These are phyloP conservation scores for Ramichloridium luteum DNA, from an alignment of 2,329 filamentous ascomycete genomes.

Conservation along the genomic window DNA sequence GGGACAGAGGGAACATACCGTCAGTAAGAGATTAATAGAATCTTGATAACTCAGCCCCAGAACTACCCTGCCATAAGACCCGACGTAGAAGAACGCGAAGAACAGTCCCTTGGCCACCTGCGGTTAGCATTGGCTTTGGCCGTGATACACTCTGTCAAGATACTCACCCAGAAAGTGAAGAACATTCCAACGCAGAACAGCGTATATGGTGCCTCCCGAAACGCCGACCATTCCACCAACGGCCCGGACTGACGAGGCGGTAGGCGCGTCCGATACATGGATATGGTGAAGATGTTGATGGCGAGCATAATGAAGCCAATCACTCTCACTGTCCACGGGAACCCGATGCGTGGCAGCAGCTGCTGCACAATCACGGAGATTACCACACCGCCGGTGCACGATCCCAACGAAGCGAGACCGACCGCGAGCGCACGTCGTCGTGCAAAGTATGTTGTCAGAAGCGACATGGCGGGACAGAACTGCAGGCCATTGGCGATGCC, in stretches of 20 bases:
- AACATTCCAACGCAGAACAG: slow-evolving; percentile 37
- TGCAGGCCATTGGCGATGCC: slow-evolving; percentile 48
- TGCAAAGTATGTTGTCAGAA: slow-evolving; percentile 55
- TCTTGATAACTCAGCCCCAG: slow-evolving; percentile 36
- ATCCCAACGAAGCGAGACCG: slow-evolving; percentile 48
- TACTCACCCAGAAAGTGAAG: slow-evolving; percentile 27
- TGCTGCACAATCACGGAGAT: slow-evolving; percentile 40
- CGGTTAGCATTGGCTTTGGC: no score
- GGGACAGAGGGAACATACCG: slow-evolving; percentile 32
- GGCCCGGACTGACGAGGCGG: slow-evolving; percentile 33
- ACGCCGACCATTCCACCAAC: slow-evolving; percentile 30
- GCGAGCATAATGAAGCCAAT: slow-evolving; percentile 36
- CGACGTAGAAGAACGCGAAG: slow-evolving; percentile 36
- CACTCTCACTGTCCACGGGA: slow-evolving; percentile 43
- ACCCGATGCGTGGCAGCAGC: slow-evolving; percentile 39
- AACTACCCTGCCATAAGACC: slow-evolving; percentile 26
- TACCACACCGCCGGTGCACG: slow-evolving; percentile 43
- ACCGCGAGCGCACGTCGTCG: slow-evolving; percentile 45
- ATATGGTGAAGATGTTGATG: slow-evolving; percentile 19
- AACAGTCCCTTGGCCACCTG: slow-evolving; percentile 27
- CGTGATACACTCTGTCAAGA: slow-evolving; percentile 5
- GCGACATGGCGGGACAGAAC: slow-evolving; percentile 52
- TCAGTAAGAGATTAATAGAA: slow-evolving; percentile 44
- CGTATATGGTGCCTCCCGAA: slow-evolving; percentile 30
- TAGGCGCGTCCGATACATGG: slow-evolving; percentile 26